Evolutionary conservation across 106 monocot genomes (phyloP).

Genomic region (Acorus gramineus): DNA sequence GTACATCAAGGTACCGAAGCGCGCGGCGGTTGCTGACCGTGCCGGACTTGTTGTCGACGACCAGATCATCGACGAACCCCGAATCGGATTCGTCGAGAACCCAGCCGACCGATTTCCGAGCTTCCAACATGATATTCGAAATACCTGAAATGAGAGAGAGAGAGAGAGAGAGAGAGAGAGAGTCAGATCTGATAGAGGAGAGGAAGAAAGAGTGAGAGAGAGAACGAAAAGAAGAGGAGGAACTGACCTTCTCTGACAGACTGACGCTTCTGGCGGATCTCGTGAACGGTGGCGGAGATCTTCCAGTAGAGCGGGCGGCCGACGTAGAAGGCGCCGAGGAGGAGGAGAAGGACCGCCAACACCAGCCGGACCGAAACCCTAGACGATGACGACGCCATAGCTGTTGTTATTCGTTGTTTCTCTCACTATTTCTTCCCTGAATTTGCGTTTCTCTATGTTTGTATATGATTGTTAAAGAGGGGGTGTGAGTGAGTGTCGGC

Average conservation of each 20-base stretch:
- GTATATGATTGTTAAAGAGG: too few relatives aligned
- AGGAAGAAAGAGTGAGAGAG: not conserved
- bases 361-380: slow-evolving; percentile 23
- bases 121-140: slow-evolving; percentile 20
- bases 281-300: slow-evolving; percentile 47
- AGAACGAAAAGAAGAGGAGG: not conserved
- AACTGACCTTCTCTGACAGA: slow-evolving; percentile 23
- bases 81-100: slow-evolving; percentile 22
- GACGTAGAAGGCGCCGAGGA: slow-evolving; percentile 30
- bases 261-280: slow-evolving; percentile 28
- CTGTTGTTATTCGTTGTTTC: too few relatives aligned
- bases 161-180: not conserved
- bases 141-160: slow-evolving; percentile 18
- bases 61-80: slow-evolving; percentile 2
- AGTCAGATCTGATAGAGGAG: not conserved
- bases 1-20: too few relatives aligned
- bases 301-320: slow-evolving; percentile 57
- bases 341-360: not conserved
- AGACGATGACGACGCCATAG: slow-evolving; percentile 9
- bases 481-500: too few relatives aligned
- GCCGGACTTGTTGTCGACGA: not conserved
- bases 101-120: slow-evolving; percentile 25
- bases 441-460: too few relatives aligned
- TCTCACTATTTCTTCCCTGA: too few relatives aligned
- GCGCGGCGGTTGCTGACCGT: too few relatives aligned